These are phyloP conservation scores for Cystobasidium slooffiae DNA, from an alignment of 1,284 basidiomycete species.

Conservation along the genomic window DNA sequence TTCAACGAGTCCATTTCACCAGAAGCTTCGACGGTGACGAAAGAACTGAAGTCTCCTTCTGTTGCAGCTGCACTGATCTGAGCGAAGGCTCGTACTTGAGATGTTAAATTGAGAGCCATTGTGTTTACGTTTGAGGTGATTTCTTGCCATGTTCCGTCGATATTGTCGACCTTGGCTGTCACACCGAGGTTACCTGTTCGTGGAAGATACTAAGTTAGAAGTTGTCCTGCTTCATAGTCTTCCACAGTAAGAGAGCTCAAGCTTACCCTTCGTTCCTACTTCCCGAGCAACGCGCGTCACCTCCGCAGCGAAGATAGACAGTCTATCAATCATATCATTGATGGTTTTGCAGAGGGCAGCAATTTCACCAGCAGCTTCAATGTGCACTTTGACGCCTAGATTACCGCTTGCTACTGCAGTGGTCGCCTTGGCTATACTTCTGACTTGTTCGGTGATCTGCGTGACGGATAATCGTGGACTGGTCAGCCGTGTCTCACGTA, in stretches of 20 bases:
- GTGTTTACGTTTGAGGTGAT: constrained; percentile 94
- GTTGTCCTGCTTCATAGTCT: constrained; percentile 83
- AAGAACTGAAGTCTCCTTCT: constrained; percentile 97
- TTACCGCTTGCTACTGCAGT: constrained; percentile 94
- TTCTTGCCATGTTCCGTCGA: constrained; percentile 98
- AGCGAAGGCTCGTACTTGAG: constrained; percentile 97
- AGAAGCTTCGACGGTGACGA: constrained; percentile 97
- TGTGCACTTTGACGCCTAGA: constrained; percentile 88
- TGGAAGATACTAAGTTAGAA: constrained; percentile 66
- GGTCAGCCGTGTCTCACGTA: not conserved
- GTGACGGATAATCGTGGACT: not conserved
- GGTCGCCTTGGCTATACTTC: constrained; percentile 73
- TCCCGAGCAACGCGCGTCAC: constrained; percentile 83
- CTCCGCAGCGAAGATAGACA: constrained; percentile 54
- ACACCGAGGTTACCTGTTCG: constrained; percentile 84
- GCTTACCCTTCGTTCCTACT: constrained; percentile 82
- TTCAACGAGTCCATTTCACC: constrained; percentile 99
- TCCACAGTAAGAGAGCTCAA: not conserved
- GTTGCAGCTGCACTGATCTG: constrained; percentile 98
- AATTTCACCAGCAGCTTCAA: constrained; percentile 94
- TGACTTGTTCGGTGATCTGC: constrained; percentile 51
- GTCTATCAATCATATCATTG: constrained; percentile 55
- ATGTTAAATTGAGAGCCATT: constrained; percentile 86
- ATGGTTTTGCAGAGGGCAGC: constrained; percentile 79
- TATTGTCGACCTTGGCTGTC: constrained; percentile 94